These are phyloP conservation scores for Acacia acuminata DNA, from an alignment of 306 rosid species.

Conservation along the genomic window DNA sequence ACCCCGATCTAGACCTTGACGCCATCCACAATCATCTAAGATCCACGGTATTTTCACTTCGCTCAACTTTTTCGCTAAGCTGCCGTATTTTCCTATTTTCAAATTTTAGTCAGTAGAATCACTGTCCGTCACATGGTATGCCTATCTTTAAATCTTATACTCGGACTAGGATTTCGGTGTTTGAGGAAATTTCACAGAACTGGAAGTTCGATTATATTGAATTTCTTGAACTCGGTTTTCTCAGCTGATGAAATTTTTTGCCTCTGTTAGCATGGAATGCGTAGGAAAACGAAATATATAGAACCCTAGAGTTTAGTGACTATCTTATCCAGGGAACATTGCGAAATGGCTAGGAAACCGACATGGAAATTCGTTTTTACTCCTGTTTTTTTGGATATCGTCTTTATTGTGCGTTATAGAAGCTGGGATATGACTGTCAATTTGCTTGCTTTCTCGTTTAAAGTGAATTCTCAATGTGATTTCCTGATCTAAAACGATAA, in stretches of 20 bases:
- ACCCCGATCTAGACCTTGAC: conserved; percentile 42
- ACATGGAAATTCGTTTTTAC: background rate
- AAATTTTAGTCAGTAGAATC: background rate
- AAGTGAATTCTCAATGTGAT: too few relatives aligned
- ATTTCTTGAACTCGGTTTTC: background rate
- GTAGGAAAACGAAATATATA: background rate
- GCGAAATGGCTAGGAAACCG: background rate
- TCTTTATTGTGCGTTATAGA: background rate
- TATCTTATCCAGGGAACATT: background rate
- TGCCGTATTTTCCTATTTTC: background rate
- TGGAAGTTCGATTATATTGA: background rate
- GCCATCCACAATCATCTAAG: conserved; percentile 56
- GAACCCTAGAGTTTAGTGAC: background rate
- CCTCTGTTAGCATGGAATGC: background rate
- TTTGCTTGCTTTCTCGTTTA: too few relatives aligned
- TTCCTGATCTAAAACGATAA: too few relatives aligned
- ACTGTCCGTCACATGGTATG: background rate
- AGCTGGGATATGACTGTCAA: background rate
- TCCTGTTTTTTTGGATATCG: too few relatives aligned
- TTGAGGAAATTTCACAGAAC: too few relatives aligned
- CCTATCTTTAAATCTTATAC: background rate
- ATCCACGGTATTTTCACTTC: conserved; percentile 49
- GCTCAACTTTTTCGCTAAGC: background rate
- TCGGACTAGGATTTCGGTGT: background rate
- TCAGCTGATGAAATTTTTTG: background rate